Conservation (phyloP, 2,329 filamentous ascomycete genomes). For the Davidsoniella australis region DNA sequence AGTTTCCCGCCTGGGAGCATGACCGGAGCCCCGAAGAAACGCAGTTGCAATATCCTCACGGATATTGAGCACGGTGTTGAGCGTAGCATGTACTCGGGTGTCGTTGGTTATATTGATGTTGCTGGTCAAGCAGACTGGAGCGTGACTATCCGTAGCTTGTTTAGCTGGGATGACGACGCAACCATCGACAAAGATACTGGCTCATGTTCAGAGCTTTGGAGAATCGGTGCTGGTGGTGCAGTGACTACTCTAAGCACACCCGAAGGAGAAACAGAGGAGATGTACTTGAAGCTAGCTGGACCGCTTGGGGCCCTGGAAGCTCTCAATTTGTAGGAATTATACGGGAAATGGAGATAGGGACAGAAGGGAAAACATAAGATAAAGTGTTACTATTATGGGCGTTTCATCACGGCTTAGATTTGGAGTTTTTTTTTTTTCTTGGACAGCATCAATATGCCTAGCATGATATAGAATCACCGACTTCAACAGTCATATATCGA, state of each 20-base stretch:
- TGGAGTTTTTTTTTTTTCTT: constrained; percentile 1
- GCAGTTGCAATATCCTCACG: constrained; percentile 68
- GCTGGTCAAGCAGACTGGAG: constrained; percentile 78
- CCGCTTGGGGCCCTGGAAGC: constrained; percentile 32
- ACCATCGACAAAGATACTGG: constrained; percentile 16
- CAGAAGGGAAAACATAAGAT: background rate
- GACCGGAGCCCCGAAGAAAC: constrained; percentile 91
- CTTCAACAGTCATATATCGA: background rate
- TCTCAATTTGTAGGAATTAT: constrained; percentile 13
- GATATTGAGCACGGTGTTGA: constrained; percentile 44
- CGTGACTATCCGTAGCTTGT: constrained; percentile 74
- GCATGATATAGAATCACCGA: background rate
- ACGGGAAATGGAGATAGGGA: constrained; percentile 7
- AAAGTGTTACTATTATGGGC: background rate
- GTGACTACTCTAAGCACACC: constrained; percentile 71
- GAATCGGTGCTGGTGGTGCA: constrained; percentile 76
- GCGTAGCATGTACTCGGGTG: constrained; percentile 70
- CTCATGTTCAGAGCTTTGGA: constrained; percentile 46
- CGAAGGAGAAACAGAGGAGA: constrained; percentile 75
- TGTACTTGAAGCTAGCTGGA: constrained; percentile 57
- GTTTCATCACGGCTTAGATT: background rate
- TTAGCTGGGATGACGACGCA: constrained; percentile 49
- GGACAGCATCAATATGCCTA: constrained; percentile 11
- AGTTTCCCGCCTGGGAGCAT: constrained; percentile 82
- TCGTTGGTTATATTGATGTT: constrained; percentile 78